A percentile compares a stretch with the other conserved stretches of the same genome.
Evolutionary conservation across 352 stramenopile species (phyloP).

Genomic region (Pythium brassicae): DNA sequence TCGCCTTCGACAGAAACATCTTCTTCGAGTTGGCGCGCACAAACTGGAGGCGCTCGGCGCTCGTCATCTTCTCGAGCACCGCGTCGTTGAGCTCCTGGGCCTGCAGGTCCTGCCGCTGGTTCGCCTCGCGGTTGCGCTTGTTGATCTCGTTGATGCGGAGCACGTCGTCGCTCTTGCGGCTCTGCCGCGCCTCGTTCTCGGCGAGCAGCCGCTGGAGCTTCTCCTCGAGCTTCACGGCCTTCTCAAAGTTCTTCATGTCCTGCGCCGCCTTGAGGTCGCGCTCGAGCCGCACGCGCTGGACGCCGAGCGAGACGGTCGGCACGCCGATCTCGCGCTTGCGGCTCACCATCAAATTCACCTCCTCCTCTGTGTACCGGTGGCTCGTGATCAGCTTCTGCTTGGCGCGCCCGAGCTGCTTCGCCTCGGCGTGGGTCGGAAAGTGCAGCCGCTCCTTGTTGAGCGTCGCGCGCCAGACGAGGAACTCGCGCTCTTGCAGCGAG

Average conservation of each 20-base stretch:
- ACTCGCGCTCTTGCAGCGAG: conserved; percentile 73
- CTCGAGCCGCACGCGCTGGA: conserved; percentile 77
- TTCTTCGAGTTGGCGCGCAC: conserved; percentile 80
- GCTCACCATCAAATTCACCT: conserved; percentile 78
- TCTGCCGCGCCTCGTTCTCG: conserved; percentile 67
- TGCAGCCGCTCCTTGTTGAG: conserved; percentile 76
- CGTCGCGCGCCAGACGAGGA: conserved; percentile 73
- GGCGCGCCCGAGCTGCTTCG: conserved; percentile 50
- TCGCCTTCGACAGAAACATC: conserved; percentile 81
- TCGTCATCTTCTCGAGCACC: conserved; percentile 78
- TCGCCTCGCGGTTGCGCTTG: conserved; percentile 70
- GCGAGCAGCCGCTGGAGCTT: conserved; percentile 53
- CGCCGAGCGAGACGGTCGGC: conserved; percentile 60
- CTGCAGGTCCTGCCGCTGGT: conserved; percentile 80
- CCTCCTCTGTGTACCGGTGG: conserved; percentile 73
- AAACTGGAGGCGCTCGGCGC: conserved; percentile 77
- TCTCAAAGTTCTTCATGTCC: conserved; percentile 87
- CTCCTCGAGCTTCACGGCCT: conserved; percentile 70
- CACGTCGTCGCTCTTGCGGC: conserved; percentile 76
- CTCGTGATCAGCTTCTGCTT: conserved; percentile 70
- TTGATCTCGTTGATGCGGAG: conserved; percentile 87
- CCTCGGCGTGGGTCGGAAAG: conserved; percentile 69
- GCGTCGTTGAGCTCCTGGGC: conserved; percentile 67
- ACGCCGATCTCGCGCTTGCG: conserved; percentile 66
- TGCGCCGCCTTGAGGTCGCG: conserved; percentile 72